Evolutionary conservation across 2,329 filamentous ascomycete species (phyloP).

Genomic region (Alternaria panax): DNA sequence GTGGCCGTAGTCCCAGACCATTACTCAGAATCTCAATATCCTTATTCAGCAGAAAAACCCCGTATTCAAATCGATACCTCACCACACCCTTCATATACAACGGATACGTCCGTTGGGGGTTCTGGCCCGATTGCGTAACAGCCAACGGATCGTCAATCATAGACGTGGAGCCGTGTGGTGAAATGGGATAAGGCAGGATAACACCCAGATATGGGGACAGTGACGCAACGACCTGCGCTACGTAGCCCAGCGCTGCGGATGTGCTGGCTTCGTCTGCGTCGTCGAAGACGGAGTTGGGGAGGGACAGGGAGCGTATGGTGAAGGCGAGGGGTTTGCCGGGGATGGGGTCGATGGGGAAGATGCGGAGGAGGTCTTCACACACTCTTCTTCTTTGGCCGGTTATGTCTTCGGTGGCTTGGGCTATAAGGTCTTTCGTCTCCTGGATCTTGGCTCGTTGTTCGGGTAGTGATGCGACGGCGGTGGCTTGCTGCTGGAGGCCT

Average conservation of each 20-base stretch:
- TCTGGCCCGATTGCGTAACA: constrained; percentile 48
- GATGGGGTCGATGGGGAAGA: constrained; percentile 81
- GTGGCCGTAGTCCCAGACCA: constrained; percentile 74
- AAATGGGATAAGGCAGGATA: constrained; percentile 81
- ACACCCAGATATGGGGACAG: constrained; percentile 83
- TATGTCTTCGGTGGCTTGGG: constrained; percentile 69
- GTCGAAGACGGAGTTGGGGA: constrained; percentile 82
- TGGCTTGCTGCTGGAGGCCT: constrained; percentile 67
- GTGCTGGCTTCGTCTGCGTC: constrained; percentile 75
- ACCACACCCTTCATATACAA: constrained; percentile 75
- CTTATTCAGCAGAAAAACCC: constrained; percentile 95
- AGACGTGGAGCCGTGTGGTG: constrained; percentile 74
- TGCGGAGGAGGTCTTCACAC: constrained; percentile 78
- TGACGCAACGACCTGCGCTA: constrained; percentile 75
- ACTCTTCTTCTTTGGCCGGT: constrained; percentile 87
- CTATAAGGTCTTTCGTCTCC: constrained; percentile 63
- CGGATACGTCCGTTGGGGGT: constrained; percentile 66
- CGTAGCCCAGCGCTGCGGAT: constrained; percentile 82
- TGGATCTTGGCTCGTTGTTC: constrained; percentile 56
- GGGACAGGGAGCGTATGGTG: constrained; percentile 77
- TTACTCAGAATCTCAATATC: constrained; percentile 77
- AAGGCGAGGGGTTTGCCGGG: constrained; percentile 73
- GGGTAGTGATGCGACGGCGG: constrained; percentile 67
- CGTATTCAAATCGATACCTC: constrained; percentile 94
- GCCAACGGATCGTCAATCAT: constrained; percentile 77